phyloP scores from a whole-genome alignment of 495 filamentous ascomycete genomes.

The Podospora tetraspora region DNA sequence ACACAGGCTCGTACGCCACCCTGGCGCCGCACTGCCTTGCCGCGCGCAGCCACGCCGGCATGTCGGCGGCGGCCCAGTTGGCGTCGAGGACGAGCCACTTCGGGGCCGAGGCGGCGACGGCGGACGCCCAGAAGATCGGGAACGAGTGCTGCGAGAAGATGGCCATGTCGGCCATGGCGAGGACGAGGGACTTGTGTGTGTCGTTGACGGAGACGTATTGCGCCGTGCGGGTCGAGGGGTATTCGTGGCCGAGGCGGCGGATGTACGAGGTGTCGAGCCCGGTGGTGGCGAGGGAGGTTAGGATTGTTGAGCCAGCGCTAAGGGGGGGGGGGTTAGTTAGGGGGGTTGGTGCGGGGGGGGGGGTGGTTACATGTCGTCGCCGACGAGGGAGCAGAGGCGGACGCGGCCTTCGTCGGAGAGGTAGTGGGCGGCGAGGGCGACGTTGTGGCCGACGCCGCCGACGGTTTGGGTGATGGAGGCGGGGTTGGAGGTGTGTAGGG shows the following conservation, averaged over 20 bases:
- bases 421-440: slow-evolving; percentile 69
- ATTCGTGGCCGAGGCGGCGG: slow-evolving; percentile 44
- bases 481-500: slow-evolving; percentile 79
- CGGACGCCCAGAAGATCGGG: slow-evolving; percentile 53
- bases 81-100: slow-evolving; percentile 76
- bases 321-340: not conserved
- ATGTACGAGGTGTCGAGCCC: slow-evolving; percentile 63
- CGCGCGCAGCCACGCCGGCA: slow-evolving; percentile 57
- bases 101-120: slow-evolving; percentile 51
- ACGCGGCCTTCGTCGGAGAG: slow-evolving; percentile 40
- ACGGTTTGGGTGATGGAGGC: slow-evolving; percentile 71
- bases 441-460: slow-evolving; percentile 93
- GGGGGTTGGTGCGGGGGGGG: slow-evolving; percentile 12
- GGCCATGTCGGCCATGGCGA: slow-evolving; percentile 93
- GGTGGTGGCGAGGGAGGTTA: slow-evolving; percentile 53
- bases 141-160: slow-evolving; percentile 61
- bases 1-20: slow-evolving; percentile 91
- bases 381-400: slow-evolving; percentile 70
- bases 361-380: slow-evolving; percentile 56
- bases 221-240: slow-evolving; percentile 60
- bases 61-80: slow-evolving; percentile 64
- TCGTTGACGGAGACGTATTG: slow-evolving; percentile 92
- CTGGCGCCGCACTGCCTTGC: slow-evolving; percentile 48
- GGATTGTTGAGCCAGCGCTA: slow-evolving; percentile 62
- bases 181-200: slow-evolving; percentile 65